Evolutionary conservation across 768 basidiomycete genomes (phyloP).

Genomic region (Termitomyces sp.): DNA sequence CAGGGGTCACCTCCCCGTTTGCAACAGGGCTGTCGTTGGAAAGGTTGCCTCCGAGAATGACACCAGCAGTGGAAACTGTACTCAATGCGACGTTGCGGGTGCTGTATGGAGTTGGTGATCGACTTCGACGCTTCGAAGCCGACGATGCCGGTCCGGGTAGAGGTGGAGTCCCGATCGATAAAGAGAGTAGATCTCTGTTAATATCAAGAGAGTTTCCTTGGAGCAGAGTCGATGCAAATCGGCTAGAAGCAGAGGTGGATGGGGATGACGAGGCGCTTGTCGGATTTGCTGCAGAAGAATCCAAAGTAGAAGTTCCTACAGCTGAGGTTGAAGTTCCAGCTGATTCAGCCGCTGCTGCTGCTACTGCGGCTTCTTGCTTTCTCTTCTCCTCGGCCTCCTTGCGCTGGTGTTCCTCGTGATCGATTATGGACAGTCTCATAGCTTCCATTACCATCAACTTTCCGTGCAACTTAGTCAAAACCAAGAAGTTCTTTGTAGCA

Average conservation of each 20-base stretch:
- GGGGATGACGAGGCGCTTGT: slow-evolving; percentile 18
- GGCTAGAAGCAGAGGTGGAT: slow-evolving; percentile 18
- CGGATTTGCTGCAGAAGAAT: slow-evolving; percentile 20
- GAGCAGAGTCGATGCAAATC: slow-evolving; percentile 19
- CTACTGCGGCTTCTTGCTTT: slow-evolving; percentile 32
- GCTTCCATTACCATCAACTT: slow-evolving; percentile 99
- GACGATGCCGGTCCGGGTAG: slow-evolving; percentile 21
- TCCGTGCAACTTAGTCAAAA: slow-evolving; percentile 3
- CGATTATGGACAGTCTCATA: slow-evolving; percentile 90
- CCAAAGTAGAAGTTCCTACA: slow-evolving; percentile 29
- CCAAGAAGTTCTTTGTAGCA: slow-evolving; percentile 5
- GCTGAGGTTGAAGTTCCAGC: slow-evolving; percentile 21
- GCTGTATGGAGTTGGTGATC: slow-evolving; percentile 38
- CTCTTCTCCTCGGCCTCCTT: slow-evolving; percentile 67
- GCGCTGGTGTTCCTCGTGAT: slow-evolving; percentile 91
- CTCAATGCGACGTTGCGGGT: slow-evolving; percentile 41
- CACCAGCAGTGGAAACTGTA: slow-evolving; percentile 41
- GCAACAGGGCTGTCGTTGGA: slow-evolving; percentile 5
- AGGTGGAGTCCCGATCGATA: slow-evolving; percentile 31
- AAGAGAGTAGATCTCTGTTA: slow-evolving; percentile 23
- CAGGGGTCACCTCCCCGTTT: slow-evolving; percentile 8
- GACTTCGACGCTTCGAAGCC: slow-evolving; percentile 27
- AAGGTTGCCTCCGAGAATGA: slow-evolving; percentile 26
- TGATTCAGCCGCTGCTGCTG: slow-evolving; percentile 24
- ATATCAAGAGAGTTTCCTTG: slow-evolving; percentile 16